Evolutionary conservation across 129 eudicot species (phyloP), one percentile per base, ranked within the genome.

Genomic region (Centrapalus pauciflorus): DNA sequence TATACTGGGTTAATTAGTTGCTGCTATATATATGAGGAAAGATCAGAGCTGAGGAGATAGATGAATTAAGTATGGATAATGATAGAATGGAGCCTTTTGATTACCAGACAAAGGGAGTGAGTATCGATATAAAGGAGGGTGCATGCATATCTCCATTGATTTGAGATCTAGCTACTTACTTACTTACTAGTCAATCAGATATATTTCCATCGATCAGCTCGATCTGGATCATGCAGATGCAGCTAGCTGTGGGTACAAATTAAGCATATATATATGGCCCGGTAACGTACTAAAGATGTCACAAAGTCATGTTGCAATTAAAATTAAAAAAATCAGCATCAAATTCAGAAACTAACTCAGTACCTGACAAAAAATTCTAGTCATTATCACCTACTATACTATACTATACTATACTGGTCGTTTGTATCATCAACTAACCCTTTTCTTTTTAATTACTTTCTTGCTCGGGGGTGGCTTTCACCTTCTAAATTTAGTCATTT

Each of bases 61-160:
- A n/a, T n/a, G n/a, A n/a, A n/a, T n/a, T n/a, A n/a, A n/a, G n/a
- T n/a, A n/a, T n/a, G n/a, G n/a, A n/a, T n/a, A n/a, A n/a, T n/a
- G n/a, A n/a, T n/a, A n/a, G n/a, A n/a, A n/a, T n/a, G n/a, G n/a
- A n/a, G n/a, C n/a, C n/a, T n/a, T n/a, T n/a, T n/a, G n/a, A n/a
- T 19, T 43, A 7, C 28, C 3, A 25, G 58, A 70, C 69, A 48
- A 60, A 71, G 14, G 34, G 37, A 71, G 69, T 7, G 14, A 8
- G 40, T 65, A 73, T 74, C 55, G 12, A 65, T 64, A 65, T 64
- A 65, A 12, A 21, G 10, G 73, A 65, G 73, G 79, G 73, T 55
- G 66, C 79, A 74, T 55, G 66, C 79, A 74, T 55, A 74, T 74
- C 60, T 55, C 17, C 29, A 9, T 55, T 41, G 73, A 74, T 74